A percentile compares a stretch with the other conserved stretches of the same genome.
Conservation (phyloP, 176 grass and related monocot species). For the Themeda triandra region DNA sequence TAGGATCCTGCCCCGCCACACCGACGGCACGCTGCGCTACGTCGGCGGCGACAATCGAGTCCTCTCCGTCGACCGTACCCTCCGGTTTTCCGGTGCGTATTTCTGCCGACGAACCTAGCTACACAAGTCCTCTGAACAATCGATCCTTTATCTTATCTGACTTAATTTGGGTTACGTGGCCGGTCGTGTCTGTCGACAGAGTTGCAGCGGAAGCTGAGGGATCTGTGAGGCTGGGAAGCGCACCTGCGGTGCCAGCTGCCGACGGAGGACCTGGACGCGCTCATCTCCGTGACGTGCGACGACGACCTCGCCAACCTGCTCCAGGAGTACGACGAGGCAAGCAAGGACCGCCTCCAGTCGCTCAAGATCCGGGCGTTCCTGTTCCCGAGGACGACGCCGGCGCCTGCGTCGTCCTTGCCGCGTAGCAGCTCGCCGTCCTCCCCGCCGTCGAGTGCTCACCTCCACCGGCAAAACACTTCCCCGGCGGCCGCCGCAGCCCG, state of each 20-base stretch:
- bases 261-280: conserved; percentile 78
- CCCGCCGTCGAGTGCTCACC: background rate
- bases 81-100: conserved; percentile 50
- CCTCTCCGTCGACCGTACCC: conserved; percentile 50
- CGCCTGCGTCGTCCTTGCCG: background rate
- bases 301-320: conserved; percentile 65
- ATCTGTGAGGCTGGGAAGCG: conserved; percentile 57
- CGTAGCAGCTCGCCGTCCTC: no score
- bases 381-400: background rate
- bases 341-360: conserved; percentile 26
- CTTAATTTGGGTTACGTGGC: background rate
- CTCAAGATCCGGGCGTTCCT: background rate
- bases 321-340: conserved; percentile 55
- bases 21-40: conserved; percentile 74
- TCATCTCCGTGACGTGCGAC: conserved; percentile 67
- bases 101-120: background rate
- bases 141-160: background rate
- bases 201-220: conserved; percentile 56
- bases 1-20: conserved; percentile 66
- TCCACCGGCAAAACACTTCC: background rate
- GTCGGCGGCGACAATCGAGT: conserved; percentile 76
- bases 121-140: background rate
- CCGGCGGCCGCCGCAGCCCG: background rate
- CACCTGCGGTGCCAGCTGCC: conserved; percentile 76
- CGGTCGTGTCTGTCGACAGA: conserved; percentile 25